Base-by-base conservation (phyloP, 257 asterid genomes). In the Gentiana straminea region DNA sequence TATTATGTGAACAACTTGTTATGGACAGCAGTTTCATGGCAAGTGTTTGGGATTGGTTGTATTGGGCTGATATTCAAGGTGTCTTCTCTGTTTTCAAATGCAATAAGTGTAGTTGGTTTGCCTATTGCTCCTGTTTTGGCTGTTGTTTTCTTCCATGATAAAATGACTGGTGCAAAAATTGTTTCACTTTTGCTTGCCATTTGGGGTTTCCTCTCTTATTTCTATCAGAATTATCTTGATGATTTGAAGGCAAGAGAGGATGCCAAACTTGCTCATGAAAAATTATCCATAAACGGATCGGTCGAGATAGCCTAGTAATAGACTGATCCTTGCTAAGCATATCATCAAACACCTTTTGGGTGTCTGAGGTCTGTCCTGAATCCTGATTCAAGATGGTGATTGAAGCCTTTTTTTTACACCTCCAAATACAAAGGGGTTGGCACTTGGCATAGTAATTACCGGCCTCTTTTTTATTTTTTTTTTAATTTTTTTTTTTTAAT, bases 171-270 rank as follows among this genome's bases (percentile, higher is more conserved):
- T 0, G 2, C 65, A 13, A 74, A 79, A 68, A 69, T 62, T 53
- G 52, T 74, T 3, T 60, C 84, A 5, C 56, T 79, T 13, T 7
- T 72, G 3, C 43, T 77, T 54, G 86, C 78, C 1, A 37, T 58
- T 5, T 66, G 79, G 78, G 82, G 82, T 4, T 76, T 76, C 37
- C 65, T 68, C 3, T 86, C 95, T 0, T 86, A 84, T 13, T 67
- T 77, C 8, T 84, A 84, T 50, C 94, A 86, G 51, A 86, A 84
- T 51, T 86, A 83, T 57, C 74, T 79, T 54, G 86, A 84, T 58
- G 86, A 81, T 68, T 34, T 62, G 64, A 63, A 72, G 75, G 45
- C 8, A 46, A 83, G 73, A 66, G 59, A 63, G 13, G 33, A 33
- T 41, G 41, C 67, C 62, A 43, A 75, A 75, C 1, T 78, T 78